These are phyloP conservation scores for Rhizopus microsporus DNA, from an alignment of 371 early-diverging fungal genomes.

Conservation along the genomic window DNA sequence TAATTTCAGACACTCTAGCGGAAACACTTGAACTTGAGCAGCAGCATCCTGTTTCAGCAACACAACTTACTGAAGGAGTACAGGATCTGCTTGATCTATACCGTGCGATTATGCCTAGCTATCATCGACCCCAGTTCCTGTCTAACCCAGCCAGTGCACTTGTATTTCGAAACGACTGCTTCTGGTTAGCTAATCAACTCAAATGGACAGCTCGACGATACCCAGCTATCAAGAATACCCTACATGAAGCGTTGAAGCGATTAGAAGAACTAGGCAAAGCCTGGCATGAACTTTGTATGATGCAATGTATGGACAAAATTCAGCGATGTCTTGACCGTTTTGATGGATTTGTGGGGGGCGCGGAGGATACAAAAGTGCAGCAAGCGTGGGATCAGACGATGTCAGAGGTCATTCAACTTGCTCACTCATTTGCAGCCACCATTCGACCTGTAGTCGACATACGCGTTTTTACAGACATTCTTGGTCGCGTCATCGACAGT, in stretches of 20 bases:
- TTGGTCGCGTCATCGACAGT: conserved; percentile 53
- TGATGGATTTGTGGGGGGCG: conserved; percentile 55
- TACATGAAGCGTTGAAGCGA: conserved; percentile 14
- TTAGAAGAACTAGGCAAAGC: conserved; percentile 27
- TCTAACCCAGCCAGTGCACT: conserved; percentile 58
- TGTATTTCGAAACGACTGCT: conserved; percentile 73
- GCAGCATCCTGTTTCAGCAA: conserved; percentile 37
- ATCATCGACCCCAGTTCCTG: conserved; percentile 38
- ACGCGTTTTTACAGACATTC: conserved; percentile 28
- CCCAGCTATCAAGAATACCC: conserved; percentile 1
- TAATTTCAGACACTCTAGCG: conserved; percentile 33
- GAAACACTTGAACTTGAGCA: conserved; percentile 36
- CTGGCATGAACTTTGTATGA: conserved; percentile 39
- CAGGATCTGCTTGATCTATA: conserved; percentile 53
- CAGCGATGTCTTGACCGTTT: conserved; percentile 29
- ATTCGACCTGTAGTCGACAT: conserved; percentile 29
- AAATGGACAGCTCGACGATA: not conserved
- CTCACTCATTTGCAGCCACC: conserved; percentile 47
- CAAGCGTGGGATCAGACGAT: conserved; percentile 52
- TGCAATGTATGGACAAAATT: conserved; percentile 30
- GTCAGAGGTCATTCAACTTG: conserved; percentile 50
- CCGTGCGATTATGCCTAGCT: conserved; percentile 55
- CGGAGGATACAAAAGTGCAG: conserved; percentile 42
- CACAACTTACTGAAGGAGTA: conserved; percentile 32
- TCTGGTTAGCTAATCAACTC: conserved; percentile 57